Conservation (phyloP, 1,284 basidiomycete species). For the Cryptococcus sp. region DNA sequence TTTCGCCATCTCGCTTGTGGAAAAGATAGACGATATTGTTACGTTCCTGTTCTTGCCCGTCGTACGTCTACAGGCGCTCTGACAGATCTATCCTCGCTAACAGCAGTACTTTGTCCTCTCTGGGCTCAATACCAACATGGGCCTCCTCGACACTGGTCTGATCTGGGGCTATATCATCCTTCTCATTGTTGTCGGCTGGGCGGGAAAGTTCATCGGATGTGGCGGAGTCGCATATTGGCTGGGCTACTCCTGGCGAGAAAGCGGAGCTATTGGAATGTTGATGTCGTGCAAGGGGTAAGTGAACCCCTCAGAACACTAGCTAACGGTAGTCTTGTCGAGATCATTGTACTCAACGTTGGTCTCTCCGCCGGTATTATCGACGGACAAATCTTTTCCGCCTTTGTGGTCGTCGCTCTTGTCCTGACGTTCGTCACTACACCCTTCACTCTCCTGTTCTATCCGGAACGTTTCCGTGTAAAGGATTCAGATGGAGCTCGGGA, state of each 20-base stretch:
- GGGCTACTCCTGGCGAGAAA: constrained; percentile 73
- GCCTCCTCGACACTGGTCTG: constrained; percentile 63
- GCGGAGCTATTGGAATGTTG: constrained; percentile 77
- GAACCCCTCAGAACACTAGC: background rate
- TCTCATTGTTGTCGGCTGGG: constrained; percentile 74
- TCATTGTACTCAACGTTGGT: constrained; percentile 91
- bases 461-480: constrained; percentile 54
- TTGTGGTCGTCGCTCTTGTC: constrained; percentile 79
- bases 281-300: constrained; percentile 90
- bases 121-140: constrained; percentile 77
- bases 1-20: constrained; percentile 69
- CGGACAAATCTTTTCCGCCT: constrained; percentile 66
- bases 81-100: background rate
- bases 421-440: constrained; percentile 89
- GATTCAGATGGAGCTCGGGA: constrained; percentile 6
- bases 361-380: constrained; percentile 73
- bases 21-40: constrained; percentile 72
- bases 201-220: constrained; percentile 70
- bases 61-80: constrained; percentile 50
- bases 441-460: constrained; percentile 71
- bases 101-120: constrained; percentile 81
- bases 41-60: constrained; percentile 69
- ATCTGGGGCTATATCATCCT: constrained; percentile 85
- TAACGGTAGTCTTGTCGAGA: constrained; percentile 61
- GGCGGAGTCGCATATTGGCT: constrained; percentile 59